Evolutionary conservation across 2,329 filamentous ascomycete species (phyloP).

Genomic region (Lecanicillium sp.): DNA sequence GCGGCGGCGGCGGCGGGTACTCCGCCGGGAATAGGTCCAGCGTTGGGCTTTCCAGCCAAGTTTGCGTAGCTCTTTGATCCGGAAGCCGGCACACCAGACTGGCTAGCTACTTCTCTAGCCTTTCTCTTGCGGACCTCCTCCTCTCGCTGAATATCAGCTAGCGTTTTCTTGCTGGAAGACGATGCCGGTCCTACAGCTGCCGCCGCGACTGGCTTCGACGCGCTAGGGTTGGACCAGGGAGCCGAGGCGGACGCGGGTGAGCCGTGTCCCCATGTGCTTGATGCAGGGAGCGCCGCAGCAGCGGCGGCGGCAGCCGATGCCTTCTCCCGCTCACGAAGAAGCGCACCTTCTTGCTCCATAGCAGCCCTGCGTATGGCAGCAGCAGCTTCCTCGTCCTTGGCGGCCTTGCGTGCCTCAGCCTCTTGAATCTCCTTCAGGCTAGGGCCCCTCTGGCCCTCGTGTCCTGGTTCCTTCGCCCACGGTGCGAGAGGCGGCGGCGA

Average conservation of each 20-base stretch:
- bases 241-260: conserved; percentile 61
- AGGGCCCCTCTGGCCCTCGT: conserved; percentile 67
- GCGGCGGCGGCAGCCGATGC: conserved; percentile 44
- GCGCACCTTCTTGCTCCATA: conserved; percentile 69
- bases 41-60: conserved; percentile 67
- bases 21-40: conserved; percentile 20
- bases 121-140: conserved; percentile 86
- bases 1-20: conserved; percentile 36
- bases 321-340: conserved; percentile 52
- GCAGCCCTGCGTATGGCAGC: conserved; percentile 68
- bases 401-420: conserved; percentile 85
- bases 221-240: conserved; percentile 61
- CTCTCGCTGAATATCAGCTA: conserved; percentile 94
- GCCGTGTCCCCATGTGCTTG: conserved; percentile 80
- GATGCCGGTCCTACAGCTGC: conserved; percentile 8
- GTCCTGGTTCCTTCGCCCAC: conserved; percentile 82
- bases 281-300: conserved; percentile 75
- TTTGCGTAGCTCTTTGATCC: conserved; percentile 88
- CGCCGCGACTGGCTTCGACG: conserved; percentile 30
- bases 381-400: conserved; percentile 76
- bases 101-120: conserved; percentile 42
- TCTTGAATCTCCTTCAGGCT: conserved; percentile 96
- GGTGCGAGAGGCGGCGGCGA: conserved; percentile 73
- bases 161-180: conserved; percentile 65
- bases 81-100: conserved; percentile 38